Base-by-base conservation (phyloP, 768 basidiomycete species). In the Austroboletus eburneus region DNA sequence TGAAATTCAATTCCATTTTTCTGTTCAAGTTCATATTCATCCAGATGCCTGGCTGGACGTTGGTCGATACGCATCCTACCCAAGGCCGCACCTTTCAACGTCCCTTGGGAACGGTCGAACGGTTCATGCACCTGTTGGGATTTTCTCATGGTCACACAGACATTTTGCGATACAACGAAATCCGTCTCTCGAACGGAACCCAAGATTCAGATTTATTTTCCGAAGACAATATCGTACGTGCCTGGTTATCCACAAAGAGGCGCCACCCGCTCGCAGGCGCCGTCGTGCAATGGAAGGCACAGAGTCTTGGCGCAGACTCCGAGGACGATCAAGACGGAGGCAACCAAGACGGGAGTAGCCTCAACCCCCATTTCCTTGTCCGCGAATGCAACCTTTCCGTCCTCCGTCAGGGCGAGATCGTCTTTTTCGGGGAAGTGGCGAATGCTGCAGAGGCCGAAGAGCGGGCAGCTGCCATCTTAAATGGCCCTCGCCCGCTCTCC, bases 261-360 rank as follows among this genome's bases (percentile, higher is more conserved):
- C 69, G 65, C 24, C 79, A 68, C 49, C 80, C 80, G 3, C 65
- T 83, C 4, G 72, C 77, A 10, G 76, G 69, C 3, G 69, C 74
- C 6, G 60, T 46, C 5, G 52, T 35, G 5, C 34, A n/a, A 4
- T 32, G 30, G 7, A 32, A 32, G 12, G 3, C 9, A 17, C 39
- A 5, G n/a, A n/a, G n/a, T n/a, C 5, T 32, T 2, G 14, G 22
- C 10, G 4, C 27, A 4, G 5, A 18, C 4, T 4, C 6, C 3
- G 48, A 24, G 6, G 24, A 7, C 4, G n/a, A n/a, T n/a, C n/a
- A n/a, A n/a, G n/a, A n/a, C n/a, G n/a, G n/a, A n/a, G n/a, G n/a
- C n/a, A n/a, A n/a, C n/a, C n/a, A n/a, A n/a, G n/a, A n/a, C n/a
- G n/a, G n/a, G n/a, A n/a, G n/a, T n/a, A n/a, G n/a, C n/a, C n/a